Percentiles rank a stretch among this genome's conserved stretches.
Conservation (phyloP, 2,329 filamentous ascomycete species). For the Neurospora sp. region DNA sequence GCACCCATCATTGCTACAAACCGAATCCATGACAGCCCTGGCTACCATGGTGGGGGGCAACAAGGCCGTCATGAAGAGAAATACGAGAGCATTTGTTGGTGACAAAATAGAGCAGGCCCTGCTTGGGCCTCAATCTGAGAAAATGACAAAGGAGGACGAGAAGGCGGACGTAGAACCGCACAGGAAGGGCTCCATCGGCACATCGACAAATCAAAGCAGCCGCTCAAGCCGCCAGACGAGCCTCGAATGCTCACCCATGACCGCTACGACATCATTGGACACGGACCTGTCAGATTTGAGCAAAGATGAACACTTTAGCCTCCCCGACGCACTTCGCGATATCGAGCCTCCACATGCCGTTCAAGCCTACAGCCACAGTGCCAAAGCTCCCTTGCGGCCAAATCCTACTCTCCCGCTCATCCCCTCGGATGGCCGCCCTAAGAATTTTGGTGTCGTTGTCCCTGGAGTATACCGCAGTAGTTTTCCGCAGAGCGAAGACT, state of each 20-base stretch:
- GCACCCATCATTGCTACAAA: neutral
- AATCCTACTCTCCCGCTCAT: neutral
- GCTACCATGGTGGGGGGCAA: conserved; percentile 9
- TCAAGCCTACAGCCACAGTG: conserved; percentile 2
- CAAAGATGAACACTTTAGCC: conserved; percentile 3
- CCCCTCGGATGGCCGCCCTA: conserved; percentile 30
- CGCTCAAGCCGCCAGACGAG: conserved; percentile 9
- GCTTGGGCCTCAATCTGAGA: conserved; percentile 2
- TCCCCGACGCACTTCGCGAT: neutral
- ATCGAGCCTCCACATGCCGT: conserved; percentile 9
- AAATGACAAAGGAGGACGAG: conserved; percentile 4
- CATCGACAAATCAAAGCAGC: conserved; percentile 8
- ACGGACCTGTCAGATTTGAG: neutral
- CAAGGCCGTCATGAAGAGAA: conserved; percentile 15
- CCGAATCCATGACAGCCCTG: neutral
- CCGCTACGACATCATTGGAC: conserved; percentile 1
- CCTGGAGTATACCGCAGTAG: conserved; percentile 72
- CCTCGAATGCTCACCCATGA: conserved; percentile 10
- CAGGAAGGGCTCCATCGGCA: conserved; percentile 6
- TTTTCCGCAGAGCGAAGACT: conserved; percentile 64
- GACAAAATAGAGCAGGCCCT: conserved; percentile 10
- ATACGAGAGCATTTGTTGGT: conserved; percentile 10
- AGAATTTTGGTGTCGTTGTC: conserved; percentile 69
- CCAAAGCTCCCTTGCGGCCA: neutral
- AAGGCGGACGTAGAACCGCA: neutral